Percentiles rank a stretch among this genome's conserved stretches.
These are phyloP conservation scores for Coemansia sp. DNA, from an alignment of 192 early-diverging fungal species.

Conservation along the genomic window DNA sequence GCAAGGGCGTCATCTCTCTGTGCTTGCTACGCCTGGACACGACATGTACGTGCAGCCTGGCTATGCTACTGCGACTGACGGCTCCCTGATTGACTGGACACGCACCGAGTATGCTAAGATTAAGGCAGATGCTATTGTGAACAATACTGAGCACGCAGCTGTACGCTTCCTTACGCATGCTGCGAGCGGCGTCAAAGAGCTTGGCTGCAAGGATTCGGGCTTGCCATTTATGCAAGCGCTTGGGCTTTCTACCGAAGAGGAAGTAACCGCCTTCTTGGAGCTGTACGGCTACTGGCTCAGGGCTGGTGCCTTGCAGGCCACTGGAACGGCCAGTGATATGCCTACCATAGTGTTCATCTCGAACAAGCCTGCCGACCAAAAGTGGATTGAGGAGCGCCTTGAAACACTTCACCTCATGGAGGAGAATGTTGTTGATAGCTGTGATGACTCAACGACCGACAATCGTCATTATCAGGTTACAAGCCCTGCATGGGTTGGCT, in stretches of 20 bases:
- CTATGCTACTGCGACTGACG: constrained; percentile 3
- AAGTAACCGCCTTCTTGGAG: constrained; percentile 28
- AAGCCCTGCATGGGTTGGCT: constrained; percentile 15
- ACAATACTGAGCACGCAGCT: constrained; percentile 4
- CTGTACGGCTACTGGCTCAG: constrained; percentile 40
- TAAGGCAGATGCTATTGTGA: constrained; percentile 18
- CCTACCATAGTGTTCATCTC: constrained; percentile 1
- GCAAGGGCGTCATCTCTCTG: constrained; percentile 8
- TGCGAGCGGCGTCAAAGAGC: constrained; percentile 8
- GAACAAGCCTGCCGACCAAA: background rate
- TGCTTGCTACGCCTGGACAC: constrained; percentile 33
- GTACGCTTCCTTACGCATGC: constrained; percentile 28
- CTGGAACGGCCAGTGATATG: background rate
- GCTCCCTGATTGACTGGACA: constrained; percentile 1
- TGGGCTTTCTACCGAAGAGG: constrained; percentile 16
- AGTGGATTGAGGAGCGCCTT: constrained; percentile 15
- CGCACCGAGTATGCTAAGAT: constrained; percentile 17
- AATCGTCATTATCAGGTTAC: background rate
- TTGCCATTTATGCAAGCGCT: constrained; percentile 21
- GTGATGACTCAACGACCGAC: background rate
- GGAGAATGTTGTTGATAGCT: background rate
- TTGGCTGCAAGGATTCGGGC: background rate
- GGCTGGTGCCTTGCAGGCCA: background rate
- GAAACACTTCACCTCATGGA: constrained; percentile 8
- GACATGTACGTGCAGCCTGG: constrained; percentile 34